Evolutionary conservation across 805 yeast genomes (phyloP).

Genomic region (Yarrowia keelungensis): DNA sequence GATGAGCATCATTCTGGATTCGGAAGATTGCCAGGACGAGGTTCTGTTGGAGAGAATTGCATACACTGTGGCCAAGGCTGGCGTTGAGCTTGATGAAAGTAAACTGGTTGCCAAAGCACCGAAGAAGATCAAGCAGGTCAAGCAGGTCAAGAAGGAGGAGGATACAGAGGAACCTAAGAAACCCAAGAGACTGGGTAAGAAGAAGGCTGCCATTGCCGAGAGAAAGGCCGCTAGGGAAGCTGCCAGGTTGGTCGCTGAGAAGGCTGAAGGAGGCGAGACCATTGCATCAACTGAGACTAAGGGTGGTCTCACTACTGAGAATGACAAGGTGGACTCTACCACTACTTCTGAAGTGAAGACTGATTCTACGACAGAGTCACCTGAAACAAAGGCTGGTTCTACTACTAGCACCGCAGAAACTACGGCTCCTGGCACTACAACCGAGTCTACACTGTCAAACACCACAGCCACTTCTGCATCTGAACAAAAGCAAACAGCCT

Average conservation of each 20-base stretch:
- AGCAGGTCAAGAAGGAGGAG: background rate
- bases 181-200: slow-evolving; percentile 27
- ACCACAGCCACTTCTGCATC: background rate
- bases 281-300: background rate
- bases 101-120: background rate
- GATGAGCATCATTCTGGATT: slow-evolving; percentile 10
- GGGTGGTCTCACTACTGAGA: too few species aligned
- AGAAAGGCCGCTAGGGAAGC: slow-evolving; percentile 25
- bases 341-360: background rate
- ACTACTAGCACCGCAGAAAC: background rate
- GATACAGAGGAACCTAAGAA: background rate
- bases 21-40: slow-evolving; percentile 17
- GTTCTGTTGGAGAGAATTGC: slow-evolving; percentile 35
- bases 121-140: slow-evolving; percentile 14
- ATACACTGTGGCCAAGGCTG: slow-evolving; percentile 14
- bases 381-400: background rate
- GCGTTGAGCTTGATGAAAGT: slow-evolving; percentile 12
- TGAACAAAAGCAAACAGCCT: slow-evolving; percentile 2
- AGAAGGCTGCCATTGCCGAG: slow-evolving; percentile 30
- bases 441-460: background rate
- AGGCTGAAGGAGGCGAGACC: background rate
- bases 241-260: background rate
- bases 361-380: background rate
- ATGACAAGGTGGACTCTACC: too few species aligned
- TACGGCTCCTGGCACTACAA: background rate